Percentiles rank a stretch among this genome's conserved stretches.
phyloP scores from a whole-genome alignment of 176 grass and related monocot genomes.

The Paspalum vaginatum region DNA sequence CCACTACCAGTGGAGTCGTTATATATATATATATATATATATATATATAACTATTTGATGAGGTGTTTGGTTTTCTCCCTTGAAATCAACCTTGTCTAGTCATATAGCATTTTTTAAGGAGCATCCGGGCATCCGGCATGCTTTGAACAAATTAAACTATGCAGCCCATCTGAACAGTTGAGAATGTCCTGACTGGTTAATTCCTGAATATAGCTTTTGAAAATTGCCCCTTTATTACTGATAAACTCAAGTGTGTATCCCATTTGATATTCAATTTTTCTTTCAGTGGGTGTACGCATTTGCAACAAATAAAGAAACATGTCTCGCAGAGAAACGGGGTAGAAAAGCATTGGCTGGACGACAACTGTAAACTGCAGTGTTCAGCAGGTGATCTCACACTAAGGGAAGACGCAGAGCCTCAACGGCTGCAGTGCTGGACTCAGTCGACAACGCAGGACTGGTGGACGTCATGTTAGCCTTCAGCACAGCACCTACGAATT shows the following conservation, averaged over 20 bases:
- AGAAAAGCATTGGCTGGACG: background rate
- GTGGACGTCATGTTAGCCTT: background rate
- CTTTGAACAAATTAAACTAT: constrained; percentile 38
- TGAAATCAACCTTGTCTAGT: background rate
- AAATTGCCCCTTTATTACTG: background rate
- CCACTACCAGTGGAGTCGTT: constrained; percentile 36
- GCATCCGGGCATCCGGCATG: constrained; percentile 27
- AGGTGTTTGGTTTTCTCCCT: background rate
- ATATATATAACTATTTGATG: constrained; percentile 29
- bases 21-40: constrained; percentile 37
- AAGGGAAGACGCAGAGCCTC: background rate
- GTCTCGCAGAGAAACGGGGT: background rate
- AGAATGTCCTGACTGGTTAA: background rate
- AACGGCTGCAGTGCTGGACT: background rate
- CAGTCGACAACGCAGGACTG: background rate
- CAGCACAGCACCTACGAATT: background rate
- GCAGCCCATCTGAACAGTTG: background rate
- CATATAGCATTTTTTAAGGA: constrained; percentile 22
- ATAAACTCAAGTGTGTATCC: background rate
- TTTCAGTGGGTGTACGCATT: background rate
- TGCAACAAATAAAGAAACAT: background rate
- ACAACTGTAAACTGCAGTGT: background rate
- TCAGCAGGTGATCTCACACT: background rate
- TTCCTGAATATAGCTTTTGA: background rate
- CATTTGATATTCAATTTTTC: background rate